A percentile compares a stretch with the other conserved stretches of the same genome.
These are phyloP conservation scores for Mycena polygramma DNA, from an alignment of 768 basidiomycete species.

Conservation along the genomic window DNA sequence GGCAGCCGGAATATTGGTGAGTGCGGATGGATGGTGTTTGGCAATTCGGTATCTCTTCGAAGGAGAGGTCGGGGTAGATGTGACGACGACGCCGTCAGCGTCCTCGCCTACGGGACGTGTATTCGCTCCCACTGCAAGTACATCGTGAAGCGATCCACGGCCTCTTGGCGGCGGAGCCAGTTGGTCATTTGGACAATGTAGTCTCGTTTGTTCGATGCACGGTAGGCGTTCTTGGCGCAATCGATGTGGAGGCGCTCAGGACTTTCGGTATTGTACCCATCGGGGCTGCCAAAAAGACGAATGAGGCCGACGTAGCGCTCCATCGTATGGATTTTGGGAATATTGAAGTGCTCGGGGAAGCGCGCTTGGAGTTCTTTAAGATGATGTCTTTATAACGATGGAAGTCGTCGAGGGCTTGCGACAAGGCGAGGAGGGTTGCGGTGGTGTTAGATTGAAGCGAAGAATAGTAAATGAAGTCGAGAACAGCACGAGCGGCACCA, in stretches of 20 bases:
- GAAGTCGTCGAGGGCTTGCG: neutral
- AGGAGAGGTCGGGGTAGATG: neutral
- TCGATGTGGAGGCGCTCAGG: slow-evolving; percentile 47
- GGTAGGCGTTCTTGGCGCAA: slow-evolving; percentile 45
- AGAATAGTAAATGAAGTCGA: neutral
- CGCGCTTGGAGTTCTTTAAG: neutral
- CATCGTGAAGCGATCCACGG: neutral
- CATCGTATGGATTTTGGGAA: neutral
- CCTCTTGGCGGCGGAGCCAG: neutral
- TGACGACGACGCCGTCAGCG: neutral
- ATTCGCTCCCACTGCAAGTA: neutral
- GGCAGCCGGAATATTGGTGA: neutral
- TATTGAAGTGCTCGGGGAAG: neutral
- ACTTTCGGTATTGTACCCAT: slow-evolving; percentile 43
- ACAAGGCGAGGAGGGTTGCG: neutral
- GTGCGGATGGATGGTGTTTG: neutral
- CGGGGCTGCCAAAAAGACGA: slow-evolving; percentile 28
- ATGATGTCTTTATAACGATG: neutral
- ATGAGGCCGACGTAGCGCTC: slow-evolving; percentile 18
- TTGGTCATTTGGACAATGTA: neutral
- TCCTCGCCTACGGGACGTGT: neutral
- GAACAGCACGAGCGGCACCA: neutral
- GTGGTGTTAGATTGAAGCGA: slow-evolving; percentile 1
- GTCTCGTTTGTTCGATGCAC: neutral
- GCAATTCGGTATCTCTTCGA: neutral